A percentile compares a stretch with the other conserved stretches of the same genome.
Evolutionary conservation across 495 filamentous ascomycete genomes (phyloP).

Genomic region (Neohortaea acidophila): DNA sequence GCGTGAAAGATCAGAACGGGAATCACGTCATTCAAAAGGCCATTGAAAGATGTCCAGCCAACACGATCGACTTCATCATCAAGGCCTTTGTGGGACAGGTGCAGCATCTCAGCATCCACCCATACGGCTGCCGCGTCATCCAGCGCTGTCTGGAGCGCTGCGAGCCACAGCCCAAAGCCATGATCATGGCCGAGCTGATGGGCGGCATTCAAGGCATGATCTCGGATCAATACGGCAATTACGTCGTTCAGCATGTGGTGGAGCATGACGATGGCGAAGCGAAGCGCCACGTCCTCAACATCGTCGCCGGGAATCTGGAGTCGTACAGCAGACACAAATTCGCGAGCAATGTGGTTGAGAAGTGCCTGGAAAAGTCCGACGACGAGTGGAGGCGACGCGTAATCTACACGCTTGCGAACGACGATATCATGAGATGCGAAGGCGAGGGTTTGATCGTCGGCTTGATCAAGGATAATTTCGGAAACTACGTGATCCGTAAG

Average conservation of each 20-base stretch:
- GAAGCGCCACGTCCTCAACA: slow-evolving; percentile 50
- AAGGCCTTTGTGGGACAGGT: slow-evolving; percentile 69
- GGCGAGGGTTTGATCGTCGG: slow-evolving; percentile 52
- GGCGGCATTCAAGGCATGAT: slow-evolving; percentile 55
- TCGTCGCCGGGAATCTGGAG: slow-evolving; percentile 59
- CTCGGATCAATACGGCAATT: slow-evolving; percentile 87
- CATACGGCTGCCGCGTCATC: slow-evolving; percentile 85
- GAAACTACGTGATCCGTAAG: slow-evolving; percentile 96
- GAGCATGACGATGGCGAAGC: slow-evolving; percentile 66
- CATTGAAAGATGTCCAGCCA: slow-evolving; percentile 68
- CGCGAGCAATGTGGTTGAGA: slow-evolving; percentile 94
- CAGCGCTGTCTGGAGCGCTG: slow-evolving; percentile 86
- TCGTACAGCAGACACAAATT: slow-evolving; percentile 83
- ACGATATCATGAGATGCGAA: slow-evolving; percentile 33
- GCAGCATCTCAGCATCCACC: slow-evolving; percentile 58
- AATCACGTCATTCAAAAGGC: slow-evolving; percentile 97
- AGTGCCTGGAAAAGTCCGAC: slow-evolving; percentile 65
- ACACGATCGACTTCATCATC: slow-evolving; percentile 81
- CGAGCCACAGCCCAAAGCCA: slow-evolving; percentile 49
- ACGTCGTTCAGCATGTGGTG: slow-evolving; percentile 91
- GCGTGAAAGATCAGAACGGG: slow-evolving; percentile 81
- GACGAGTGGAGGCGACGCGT: slow-evolving; percentile 56
- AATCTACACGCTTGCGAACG: slow-evolving; percentile 45
- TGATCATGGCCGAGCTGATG: slow-evolving; percentile 67
- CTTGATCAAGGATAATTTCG: slow-evolving; percentile 82